Conservation (phyloP, 495 filamentous ascomycete genomes). For the Aspergillus funiculosus region DNA sequence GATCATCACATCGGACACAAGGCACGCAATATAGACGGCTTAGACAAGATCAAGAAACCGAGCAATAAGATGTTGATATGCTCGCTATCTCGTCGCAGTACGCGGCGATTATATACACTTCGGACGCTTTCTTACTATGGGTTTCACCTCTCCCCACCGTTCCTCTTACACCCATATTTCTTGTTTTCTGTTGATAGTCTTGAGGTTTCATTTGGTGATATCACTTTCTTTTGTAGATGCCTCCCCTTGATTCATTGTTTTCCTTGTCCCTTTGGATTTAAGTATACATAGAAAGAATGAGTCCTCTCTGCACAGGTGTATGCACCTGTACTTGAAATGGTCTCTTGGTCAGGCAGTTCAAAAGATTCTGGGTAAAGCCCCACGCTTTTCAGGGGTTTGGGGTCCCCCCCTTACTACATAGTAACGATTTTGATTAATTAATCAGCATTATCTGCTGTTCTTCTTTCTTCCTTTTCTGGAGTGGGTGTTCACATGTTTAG, state of each 20-base stretch:
- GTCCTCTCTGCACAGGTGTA: not conserved
- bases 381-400: no score
- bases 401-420: no score
- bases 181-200: conserved; percentile 3
- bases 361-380: not conserved
- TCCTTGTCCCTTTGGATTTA: not conserved
- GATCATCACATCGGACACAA: conserved; percentile 37
- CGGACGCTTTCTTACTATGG: not conserved
- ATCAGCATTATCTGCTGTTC: no score
- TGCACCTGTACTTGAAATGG: not conserved
- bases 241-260: not conserved
- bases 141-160: not conserved
- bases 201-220: conserved; percentile 11
- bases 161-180: no score
- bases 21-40: conserved; percentile 57
- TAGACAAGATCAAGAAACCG: conserved; percentile 54
- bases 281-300: conserved; percentile 5
- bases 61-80: conserved; percentile 13
- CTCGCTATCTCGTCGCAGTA: no score
- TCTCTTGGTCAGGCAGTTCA: not conserved
- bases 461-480: no score
- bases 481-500: no score
- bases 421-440: no score
- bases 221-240: not conserved
- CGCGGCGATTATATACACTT: conserved; percentile 3